Base-by-base conservation (phyloP, 1,284 basidiomycete species). In the Sporisorium graminicola region DNA sequence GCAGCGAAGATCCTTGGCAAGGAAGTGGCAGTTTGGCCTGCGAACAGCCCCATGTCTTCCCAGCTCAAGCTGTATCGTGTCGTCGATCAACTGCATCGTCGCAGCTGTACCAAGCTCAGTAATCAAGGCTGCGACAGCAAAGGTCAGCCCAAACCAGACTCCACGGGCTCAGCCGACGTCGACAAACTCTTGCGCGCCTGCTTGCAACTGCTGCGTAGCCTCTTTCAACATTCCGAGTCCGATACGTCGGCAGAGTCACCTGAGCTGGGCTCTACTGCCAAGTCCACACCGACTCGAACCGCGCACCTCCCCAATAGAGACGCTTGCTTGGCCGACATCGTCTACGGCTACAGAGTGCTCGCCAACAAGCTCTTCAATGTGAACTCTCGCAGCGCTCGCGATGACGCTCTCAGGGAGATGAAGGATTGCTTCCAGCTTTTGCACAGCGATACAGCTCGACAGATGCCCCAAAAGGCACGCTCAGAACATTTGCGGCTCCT, bases 31-130 rank as follows among this genome's bases (percentile, higher is more conserved):
- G 26, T 5, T 6, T 77, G 74, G 74, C 74, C 74, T 20, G 26
- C 10, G 2, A 63, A 44, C 20, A 59, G 58, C 14, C 26, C 63
- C 14, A 52, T 61, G 49, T 37, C 64, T 14, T 63, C 65, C 22
- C 68, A 73, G 57, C 44, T 66, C 63, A 78, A 78, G 62, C 58
- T 72, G 2, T 65, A 73, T 33, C 73, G 77, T 18, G 74, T 76
- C 16, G 14, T 78, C 6, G 77, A 73, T 22, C 77, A 71, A 52
- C 50, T 78, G 6, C 61, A 66, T 44, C 77, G 77, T 26, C 68
- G 77, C 42, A 58, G 64, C 46, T 66, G 74, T 26, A 51, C 55
- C 53, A 72, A 73, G 56, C 37, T 73, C 14, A 50, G 65, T 42
- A 52, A 22, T 46, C 74, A 68, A 40, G 65, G 74, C 35, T 56